Percentiles rank a stretch among this genome's conserved stretches.
Evolutionary conservation across 2,329 filamentous ascomycete species (phyloP).

Genomic region (Thelonectria discophora): DNA sequence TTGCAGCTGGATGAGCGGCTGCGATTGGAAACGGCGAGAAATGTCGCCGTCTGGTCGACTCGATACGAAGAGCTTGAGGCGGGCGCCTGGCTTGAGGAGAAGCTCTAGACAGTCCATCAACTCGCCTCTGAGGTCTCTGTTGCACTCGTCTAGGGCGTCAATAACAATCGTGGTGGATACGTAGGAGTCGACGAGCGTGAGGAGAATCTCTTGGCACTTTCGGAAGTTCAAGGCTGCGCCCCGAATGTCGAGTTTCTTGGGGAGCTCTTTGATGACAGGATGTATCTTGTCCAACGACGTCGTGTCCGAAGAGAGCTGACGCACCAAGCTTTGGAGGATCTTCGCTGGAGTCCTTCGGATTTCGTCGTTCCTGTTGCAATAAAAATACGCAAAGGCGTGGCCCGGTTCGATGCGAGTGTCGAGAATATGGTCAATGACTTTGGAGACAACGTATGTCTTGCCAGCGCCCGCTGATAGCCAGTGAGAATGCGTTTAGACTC

Average conservation of each 20-base stretch:
- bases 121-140: background rate
- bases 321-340: constrained; percentile 6
- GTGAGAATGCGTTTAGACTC: background rate
- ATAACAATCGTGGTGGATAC: constrained; percentile 13
- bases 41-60: constrained; percentile 19
- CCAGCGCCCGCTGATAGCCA: constrained; percentile 14
- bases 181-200: background rate
- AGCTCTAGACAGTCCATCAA: constrained; percentile 2
- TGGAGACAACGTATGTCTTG: constrained; percentile 20
- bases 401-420: background rate
- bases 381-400: constrained; percentile 21
- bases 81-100: background rate
- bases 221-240: background rate
- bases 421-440: constrained; percentile 14
- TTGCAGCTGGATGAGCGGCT: constrained; percentile 10
- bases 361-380: constrained; percentile 19
- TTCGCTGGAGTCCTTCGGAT: background rate
- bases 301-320: constrained; percentile 10
- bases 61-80: constrained; percentile 18
- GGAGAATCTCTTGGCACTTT: background rate
- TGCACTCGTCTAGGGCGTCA: constrained; percentile 24
- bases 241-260: background rate
- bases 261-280: background rate
- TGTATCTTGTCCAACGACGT: constrained; percentile 1
- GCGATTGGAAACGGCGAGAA: background rate